These are phyloP conservation scores for Balakata baccata DNA, from an alignment of 345 rosid genomes.

Conservation along the genomic window DNA sequence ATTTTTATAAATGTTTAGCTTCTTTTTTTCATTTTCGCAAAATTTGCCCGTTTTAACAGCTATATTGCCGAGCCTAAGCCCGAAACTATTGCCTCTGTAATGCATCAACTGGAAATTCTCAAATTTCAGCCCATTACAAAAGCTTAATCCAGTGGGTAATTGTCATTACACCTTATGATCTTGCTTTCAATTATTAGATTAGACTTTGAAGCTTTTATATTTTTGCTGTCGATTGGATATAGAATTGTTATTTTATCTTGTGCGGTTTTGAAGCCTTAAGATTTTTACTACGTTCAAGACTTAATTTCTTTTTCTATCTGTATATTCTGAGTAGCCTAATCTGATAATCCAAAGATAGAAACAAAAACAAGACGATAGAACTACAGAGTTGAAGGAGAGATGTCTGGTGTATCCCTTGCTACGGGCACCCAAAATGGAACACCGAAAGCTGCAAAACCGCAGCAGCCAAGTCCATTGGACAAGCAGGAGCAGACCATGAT, in stretches of 20 bases:
- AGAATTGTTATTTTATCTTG: too few species aligned
- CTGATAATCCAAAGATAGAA: neutral
- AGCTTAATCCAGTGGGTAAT: neutral
- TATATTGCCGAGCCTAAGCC: too few species aligned
- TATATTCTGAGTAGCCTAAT: neutral
- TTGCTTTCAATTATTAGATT: too few species aligned
- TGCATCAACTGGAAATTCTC: neutral
- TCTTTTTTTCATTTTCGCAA: too few species aligned
- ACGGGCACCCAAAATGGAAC: constrained; percentile 40
- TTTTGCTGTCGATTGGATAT: too few species aligned
- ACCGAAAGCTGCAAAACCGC: constrained; percentile 18
- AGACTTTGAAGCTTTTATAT: too few species aligned
- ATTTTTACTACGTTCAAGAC: too few species aligned
- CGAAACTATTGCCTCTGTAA: too few species aligned
- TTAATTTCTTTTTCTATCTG: neutral
- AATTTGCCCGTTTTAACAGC: too few species aligned
- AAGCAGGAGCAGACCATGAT: constrained; percentile 21
- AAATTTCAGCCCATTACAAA: neutral
- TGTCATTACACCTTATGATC: too few species aligned
- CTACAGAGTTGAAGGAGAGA: constrained; percentile 10
- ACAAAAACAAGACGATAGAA: neutral
- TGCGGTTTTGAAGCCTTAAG: too few species aligned
- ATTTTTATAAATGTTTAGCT: too few species aligned
- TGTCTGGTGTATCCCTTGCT: constrained; percentile 79
- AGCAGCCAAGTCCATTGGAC: neutral